Evolutionary conservation across 768 basidiomycete genomes (phyloP).

Genomic region (Kwoniella newhampshirensis): DNA sequence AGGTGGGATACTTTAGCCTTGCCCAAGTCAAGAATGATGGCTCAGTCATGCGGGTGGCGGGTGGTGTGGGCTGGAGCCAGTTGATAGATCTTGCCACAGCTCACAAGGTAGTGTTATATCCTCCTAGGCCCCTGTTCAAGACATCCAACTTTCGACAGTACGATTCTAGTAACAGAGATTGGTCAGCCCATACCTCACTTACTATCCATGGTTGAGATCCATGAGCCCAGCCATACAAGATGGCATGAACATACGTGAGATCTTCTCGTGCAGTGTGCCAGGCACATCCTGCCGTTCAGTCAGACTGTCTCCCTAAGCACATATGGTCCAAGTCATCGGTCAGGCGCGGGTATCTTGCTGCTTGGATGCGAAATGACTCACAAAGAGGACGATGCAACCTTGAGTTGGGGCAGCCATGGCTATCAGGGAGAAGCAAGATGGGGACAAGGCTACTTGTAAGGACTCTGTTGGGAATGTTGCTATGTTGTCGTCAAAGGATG

Average conservation of each 20-base stretch:
- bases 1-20: too few relatives aligned
- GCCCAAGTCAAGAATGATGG: too few relatives aligned
- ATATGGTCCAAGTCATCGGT: not conserved
- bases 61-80: too few relatives aligned
- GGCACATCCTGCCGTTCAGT: constrained; percentile 28
- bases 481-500: too few relatives aligned
- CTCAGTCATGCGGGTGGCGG: too few relatives aligned
- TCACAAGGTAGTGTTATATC: constrained; percentile 29
- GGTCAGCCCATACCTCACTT: not conserved
- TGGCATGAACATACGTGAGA: constrained; percentile 26
- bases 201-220: too few relatives aligned
- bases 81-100: too few relatives aligned
- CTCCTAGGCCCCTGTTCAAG: constrained; percentile 31
- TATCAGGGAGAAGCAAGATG: too few relatives aligned
- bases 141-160: constrained; percentile 17
- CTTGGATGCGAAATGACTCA: too few relatives aligned
- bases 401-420: constrained; percentile 31
- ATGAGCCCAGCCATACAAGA: too few relatives aligned
- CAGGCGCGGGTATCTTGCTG: not conserved
- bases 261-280: constrained; percentile 11
- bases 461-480: too few relatives aligned
- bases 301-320: constrained; percentile 26
- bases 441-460: too few relatives aligned
- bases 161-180: not conserved
- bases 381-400: constrained; percentile 29